phyloP scores from a whole-genome alignment of 23 red algal species.

The Gracilaria caudata region DNA sequence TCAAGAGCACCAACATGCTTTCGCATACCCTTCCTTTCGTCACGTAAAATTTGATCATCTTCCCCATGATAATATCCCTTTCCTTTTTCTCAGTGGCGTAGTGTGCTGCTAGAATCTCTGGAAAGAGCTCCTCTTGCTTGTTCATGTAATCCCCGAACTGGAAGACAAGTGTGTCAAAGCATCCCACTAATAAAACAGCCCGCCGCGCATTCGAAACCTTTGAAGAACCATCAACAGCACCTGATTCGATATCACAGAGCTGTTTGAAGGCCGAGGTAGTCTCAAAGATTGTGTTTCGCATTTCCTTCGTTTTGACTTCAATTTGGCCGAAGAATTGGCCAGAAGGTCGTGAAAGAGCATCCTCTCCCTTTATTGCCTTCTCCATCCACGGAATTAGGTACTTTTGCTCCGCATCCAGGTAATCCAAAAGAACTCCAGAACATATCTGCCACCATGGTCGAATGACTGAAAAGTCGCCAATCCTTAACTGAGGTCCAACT shows the following conservation, averaged over 20 bases:
- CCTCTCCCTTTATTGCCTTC: slow-evolving; percentile 6
- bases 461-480: slow-evolving; percentile 50
- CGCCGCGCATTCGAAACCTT: slow-evolving; percentile 16
- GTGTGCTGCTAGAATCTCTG: slow-evolving; percentile 1
- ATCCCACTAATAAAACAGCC: slow-evolving; percentile 19
- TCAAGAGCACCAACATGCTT: slow-evolving; percentile 45
- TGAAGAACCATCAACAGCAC: background rate
- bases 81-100: slow-evolving; percentile 59
- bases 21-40: slow-evolving; percentile 38
- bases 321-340: slow-evolving; percentile 18
- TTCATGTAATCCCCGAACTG: slow-evolving; percentile 50
- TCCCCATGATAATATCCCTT: slow-evolving; percentile 37
- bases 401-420: slow-evolving; percentile 48
- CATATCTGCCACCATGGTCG: slow-evolving; percentile 60
- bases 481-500: slow-evolving; percentile 29
- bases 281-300: slow-evolving; percentile 7
- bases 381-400: slow-evolving; percentile 52
- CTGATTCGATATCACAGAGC: slow-evolving; percentile 39
- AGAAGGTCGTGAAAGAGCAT: background rate
- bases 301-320: background rate
- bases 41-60: slow-evolving; percentile 50
- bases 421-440: slow-evolving; percentile 50
- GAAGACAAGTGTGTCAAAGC: slow-evolving; percentile 32
- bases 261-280: slow-evolving; percentile 8
- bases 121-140: slow-evolving; percentile 45